Base-by-base conservation (phyloP, 164 flowering plant genomes). In the Umbellularia californica region DNA sequence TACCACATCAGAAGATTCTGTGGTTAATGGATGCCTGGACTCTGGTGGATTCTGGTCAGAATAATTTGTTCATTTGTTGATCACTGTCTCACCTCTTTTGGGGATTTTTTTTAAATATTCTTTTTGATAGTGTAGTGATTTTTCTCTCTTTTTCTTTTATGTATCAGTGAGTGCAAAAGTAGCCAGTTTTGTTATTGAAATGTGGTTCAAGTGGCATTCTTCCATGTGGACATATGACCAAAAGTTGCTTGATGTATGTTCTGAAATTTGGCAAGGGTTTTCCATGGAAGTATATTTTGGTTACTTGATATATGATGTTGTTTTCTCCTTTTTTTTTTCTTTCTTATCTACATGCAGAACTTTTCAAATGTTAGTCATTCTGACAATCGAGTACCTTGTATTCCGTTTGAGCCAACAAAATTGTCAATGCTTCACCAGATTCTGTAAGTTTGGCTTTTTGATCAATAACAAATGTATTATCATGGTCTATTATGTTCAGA, bases 141-240 rank as follows among this genome's bases (percentile, higher is more conserved):
- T n/a, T n/a, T n/a, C n/a, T 24, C 5, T 17, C 13, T 69, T 60
- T 6, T 24, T 65, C 33, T 58, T 71, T 51, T 22, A 70, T 20
- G 2, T 72, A 78, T 24, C 90, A 92, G 98, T 65, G 70, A 68
- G 72, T 73, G 71, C 62, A 58, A 90, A 83, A 69, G 68, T 90
- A 28, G 77, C 90, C 11, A 82, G 90, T 80, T 90, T 82, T 78
- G 80, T 84, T 73, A 88, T 88, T 77, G 99, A 94, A 71, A 86
- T 96, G 92, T 94, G 97, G 99, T 88, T 82, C 70, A 84, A 79
- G 69, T 96, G 99, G 99, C 99, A 96, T 83, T 84, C 85, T 24
- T 86, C 82, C 69, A 75, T 92, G 86, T 96, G 99, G 99, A 81
- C 41, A 33, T 41, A 72, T 69, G 62, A 66, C 17, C 73, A 77